A percentile compares a stretch with the other conserved stretches of the same genome.
Conservation (phyloP, 192 early-diverging fungal species). For the Diversispora eburnea region DNA sequence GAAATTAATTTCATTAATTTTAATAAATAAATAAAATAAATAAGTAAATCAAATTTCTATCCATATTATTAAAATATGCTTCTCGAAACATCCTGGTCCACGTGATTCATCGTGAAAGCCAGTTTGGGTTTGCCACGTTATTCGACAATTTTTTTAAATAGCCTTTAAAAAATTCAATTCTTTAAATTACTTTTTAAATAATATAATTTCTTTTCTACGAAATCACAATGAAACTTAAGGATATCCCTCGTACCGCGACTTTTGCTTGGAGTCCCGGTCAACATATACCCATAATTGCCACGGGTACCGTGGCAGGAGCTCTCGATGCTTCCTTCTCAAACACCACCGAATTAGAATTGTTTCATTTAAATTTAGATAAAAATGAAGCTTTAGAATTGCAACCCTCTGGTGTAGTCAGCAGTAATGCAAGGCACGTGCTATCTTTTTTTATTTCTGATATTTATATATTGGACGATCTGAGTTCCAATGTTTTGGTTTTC, state of each 20-base stretch:
- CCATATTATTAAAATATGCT: no score
- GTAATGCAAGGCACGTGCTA: conserved; percentile 56
- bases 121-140: no score
- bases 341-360: conserved; percentile 84
- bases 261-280: conserved; percentile 85
- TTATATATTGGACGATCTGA: no score
- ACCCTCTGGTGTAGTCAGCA: conserved; percentile 51
- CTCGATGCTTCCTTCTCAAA: conserved; percentile 94
- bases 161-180: no score
- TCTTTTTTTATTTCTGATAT: neutral
- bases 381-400: conserved; percentile 41
- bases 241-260: conserved; percentile 78
- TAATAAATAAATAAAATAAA: no score
- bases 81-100: no score
- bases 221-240: conserved; percentile 50
- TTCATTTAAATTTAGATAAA: conserved; percentile 60
- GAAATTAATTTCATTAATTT: no score
- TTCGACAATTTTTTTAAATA: no score
- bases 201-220: neutral
- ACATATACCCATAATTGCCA: conserved; percentile 72
- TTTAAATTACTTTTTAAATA: no score
- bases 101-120: no score
- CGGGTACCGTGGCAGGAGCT: conserved; percentile 93
- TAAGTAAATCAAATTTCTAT: no score
- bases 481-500: no score